phyloP scores from a whole-genome alignment of 2,329 filamentous ascomycete species.

The Samsoniella hepiali region DNA sequence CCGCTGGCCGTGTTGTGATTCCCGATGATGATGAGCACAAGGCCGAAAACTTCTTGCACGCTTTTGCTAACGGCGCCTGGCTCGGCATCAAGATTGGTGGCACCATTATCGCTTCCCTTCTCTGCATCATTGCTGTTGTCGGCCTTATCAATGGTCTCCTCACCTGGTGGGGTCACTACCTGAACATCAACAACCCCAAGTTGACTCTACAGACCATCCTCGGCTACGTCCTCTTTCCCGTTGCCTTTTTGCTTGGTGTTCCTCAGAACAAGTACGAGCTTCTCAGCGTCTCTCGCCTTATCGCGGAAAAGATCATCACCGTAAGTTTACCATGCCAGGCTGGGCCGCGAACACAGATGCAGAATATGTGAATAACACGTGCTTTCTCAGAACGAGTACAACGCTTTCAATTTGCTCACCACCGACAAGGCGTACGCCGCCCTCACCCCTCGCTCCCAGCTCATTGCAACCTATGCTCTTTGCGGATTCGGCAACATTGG shows the following conservation, averaged over 20 bases:
- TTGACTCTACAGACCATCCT: conserved; percentile 71
- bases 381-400: conserved; percentile 66
- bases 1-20: conserved; percentile 74
- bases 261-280: conserved; percentile 62
- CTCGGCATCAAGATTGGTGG: conserved; percentile 82
- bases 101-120: conserved; percentile 75
- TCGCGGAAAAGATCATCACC: conserved; percentile 80
- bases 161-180: conserved; percentile 79
- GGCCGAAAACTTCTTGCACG: conserved; percentile 78
- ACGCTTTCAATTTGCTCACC: conserved; percentile 61
- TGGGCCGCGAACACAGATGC: neutral
- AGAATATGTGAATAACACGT: conserved; percentile 2
- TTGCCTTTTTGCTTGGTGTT: conserved; percentile 79
- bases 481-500: conserved; percentile 85
- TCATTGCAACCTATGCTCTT: conserved; percentile 83
- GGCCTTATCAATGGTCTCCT: conserved; percentile 72
- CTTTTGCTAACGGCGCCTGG: conserved; percentile 82
- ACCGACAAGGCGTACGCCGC: conserved; percentile 53
- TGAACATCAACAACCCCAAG: conserved; percentile 67
- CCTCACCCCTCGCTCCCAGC: conserved; percentile 66
- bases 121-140: conserved; percentile 78
- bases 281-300: conserved; percentile 71
- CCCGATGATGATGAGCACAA: conserved; percentile 74
- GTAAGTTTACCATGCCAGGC: conserved; percentile 35
- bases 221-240: conserved; percentile 73